Evolutionary conservation across 495 filamentous ascomycete genomes (phyloP).

Genomic region (Xylaria nigripes): DNA sequence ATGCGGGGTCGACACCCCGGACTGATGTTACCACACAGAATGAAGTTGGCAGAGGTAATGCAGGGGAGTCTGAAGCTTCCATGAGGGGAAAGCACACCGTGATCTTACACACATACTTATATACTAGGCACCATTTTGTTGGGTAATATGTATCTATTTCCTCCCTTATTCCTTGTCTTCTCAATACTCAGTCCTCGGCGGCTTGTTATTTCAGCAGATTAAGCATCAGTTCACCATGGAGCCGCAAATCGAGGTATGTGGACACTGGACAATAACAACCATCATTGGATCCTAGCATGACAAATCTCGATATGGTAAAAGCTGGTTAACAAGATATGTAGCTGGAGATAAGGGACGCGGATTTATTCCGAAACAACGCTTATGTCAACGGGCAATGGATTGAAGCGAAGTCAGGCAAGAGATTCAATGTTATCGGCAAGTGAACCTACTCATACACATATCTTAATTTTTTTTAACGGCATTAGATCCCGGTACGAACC

Average conservation of each 20-base stretch:
- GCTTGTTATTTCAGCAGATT: neutral
- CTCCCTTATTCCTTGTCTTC: too few species aligned
- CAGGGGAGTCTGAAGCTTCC: too few species aligned
- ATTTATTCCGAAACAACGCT: conserved; percentile 51
- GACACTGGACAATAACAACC: neutral
- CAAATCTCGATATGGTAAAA: neutral
- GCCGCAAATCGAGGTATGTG: conserved; percentile 9
- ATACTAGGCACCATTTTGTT: too few species aligned
- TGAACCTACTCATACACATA: neutral
- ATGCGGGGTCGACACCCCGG: too few species aligned
- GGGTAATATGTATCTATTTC: too few species aligned
- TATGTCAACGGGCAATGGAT: conserved; percentile 57
- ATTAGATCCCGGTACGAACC: conserved; percentile 55
- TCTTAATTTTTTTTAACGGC: neutral
- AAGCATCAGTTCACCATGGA: neutral
- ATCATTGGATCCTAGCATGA: too few species aligned
- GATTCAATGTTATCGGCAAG: conserved; percentile 59
- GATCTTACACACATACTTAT: too few species aligned
- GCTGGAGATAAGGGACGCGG: conserved; percentile 49
- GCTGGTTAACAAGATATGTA: neutral
- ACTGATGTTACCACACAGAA: too few species aligned
- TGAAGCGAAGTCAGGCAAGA: conserved; percentile 50
- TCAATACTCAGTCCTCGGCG: too few species aligned
- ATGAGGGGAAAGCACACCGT: too few species aligned
- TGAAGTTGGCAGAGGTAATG: too few species aligned